Base-by-base conservation (phyloP, 192 early-diverging fungal genomes). In the Phlyctochytrium bullatum region DNA sequence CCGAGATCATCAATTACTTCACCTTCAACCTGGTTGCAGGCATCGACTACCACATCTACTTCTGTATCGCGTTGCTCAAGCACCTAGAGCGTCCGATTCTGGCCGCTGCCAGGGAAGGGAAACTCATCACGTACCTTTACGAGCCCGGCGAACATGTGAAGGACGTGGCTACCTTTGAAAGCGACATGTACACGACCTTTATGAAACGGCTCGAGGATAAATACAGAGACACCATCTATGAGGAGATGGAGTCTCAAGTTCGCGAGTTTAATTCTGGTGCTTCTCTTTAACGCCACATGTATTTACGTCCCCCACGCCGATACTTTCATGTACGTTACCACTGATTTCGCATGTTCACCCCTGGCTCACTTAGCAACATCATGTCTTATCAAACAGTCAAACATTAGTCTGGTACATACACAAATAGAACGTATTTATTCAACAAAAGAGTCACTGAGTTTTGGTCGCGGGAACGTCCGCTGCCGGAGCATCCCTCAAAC, bases 41-140 rank as follows among this genome's bases (percentile, higher is more conserved):
- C 14, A 29, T 63, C 30, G 77, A 80, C 59, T 82, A 78, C 33
- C 79, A 79, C 54, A 72, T 84, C 24, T 84, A 84, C 75, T 78
- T 70, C 62, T 78, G 75, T 65, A 68, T 84, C 35, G 67, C 74
- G 14, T n/a, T 84, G 6, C 52, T 84, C 1, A 28, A 56, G 17
- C 78, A 84, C 65, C 40, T 73, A 2, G 47, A 71, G 40, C 47
- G 62, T 0, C 28, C 31, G 0, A 67, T 84, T 14, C 65, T 84
- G 33, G 14, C 36, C 2, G 68, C 79, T 14, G 72, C 79, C n/a
- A 40, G 75, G 34, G 72, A 73, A 3, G 71, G 79, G 24, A 67
- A 65, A 28, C 61, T 84, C 28, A 75, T 84, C 27, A n/a, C 28
- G 27, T 78, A 64, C 51, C 52, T 78, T 60, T 61, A 69, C 30